These are phyloP conservation scores for Flaveria brownii DNA, from an alignment of 129 eudicot genomes.

Conservation along the genomic window DNA sequence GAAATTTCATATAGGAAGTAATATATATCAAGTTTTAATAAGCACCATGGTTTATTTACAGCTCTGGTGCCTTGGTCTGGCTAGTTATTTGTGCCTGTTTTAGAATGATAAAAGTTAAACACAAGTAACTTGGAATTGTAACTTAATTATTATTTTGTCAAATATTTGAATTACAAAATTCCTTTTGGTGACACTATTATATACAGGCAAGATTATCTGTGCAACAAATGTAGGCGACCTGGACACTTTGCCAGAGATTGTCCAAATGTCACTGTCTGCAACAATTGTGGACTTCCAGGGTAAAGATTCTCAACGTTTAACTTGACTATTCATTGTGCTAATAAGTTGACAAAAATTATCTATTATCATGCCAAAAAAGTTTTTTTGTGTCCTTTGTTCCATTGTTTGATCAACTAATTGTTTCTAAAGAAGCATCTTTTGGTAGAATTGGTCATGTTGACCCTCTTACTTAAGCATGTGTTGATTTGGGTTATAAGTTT, in stretches of 20 bases:
- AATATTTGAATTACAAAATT: background rate
- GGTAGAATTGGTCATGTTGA: background rate
- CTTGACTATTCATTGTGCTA: background rate
- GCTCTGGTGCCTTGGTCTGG: background rate
- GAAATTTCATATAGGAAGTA: background rate
- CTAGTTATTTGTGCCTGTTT: background rate
- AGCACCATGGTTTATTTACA: background rate
- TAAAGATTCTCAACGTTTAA: slow-evolving; percentile 23
- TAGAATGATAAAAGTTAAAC: background rate
- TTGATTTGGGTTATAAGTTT: too few relatives aligned
- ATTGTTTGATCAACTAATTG: background rate
- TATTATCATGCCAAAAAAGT: background rate
- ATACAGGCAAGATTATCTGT: slow-evolving; percentile 61
- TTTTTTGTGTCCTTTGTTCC: background rate
- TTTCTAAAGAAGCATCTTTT: background rate
- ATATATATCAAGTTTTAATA: background rate
- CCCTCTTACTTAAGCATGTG: too few relatives aligned
- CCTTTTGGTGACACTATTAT: slow-evolving; percentile 9
- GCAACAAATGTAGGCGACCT: slow-evolving; percentile 82
- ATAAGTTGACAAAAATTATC: background rate
- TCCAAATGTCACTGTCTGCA: slow-evolving; percentile 73
- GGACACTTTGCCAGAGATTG: slow-evolving; percentile 88
- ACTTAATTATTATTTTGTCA: slow-evolving; percentile 18
- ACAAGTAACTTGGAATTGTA: background rate
- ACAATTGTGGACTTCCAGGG: slow-evolving; percentile 91